A percentile compares a stretch with the other conserved stretches of the same genome.
phyloP scores from a whole-genome alignment of 805 yeast genomes.

The Candida boleticola region DNA sequence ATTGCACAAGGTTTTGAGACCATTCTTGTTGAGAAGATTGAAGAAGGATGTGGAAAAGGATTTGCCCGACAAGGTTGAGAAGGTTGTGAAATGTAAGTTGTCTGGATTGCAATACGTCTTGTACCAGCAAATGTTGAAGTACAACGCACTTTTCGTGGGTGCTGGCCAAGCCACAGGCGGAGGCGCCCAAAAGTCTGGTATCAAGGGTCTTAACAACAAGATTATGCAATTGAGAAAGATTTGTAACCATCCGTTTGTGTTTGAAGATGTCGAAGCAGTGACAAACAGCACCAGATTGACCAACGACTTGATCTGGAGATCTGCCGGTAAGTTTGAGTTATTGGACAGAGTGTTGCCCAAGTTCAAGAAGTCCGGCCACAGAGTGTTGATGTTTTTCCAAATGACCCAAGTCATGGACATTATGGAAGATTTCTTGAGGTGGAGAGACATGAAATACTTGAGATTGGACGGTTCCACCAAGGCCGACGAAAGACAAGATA shows the following conservation, averaged over 20 bases:
- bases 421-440: slow-evolving; percentile 78
- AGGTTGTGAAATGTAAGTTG: slow-evolving; percentile 74
- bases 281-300: slow-evolving; percentile 63
- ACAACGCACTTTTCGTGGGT: slow-evolving; percentile 67
- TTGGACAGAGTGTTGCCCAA: slow-evolving; percentile 75
- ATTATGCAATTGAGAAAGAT: slow-evolving; percentile 84
- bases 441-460: slow-evolving; percentile 64
- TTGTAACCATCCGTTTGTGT: slow-evolving; percentile 86
- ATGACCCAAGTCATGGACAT: slow-evolving; percentile 91
- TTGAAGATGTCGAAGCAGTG: slow-evolving; percentile 74
- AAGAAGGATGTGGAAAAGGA: slow-evolving; percentile 87
- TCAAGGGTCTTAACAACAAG: slow-evolving; percentile 77
- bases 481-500: slow-evolving; percentile 76
- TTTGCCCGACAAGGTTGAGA: slow-evolving; percentile 80
- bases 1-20: slow-evolving; percentile 82
- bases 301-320: slow-evolving; percentile 70
- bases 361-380: slow-evolving; percentile 69
- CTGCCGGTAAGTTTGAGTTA: slow-evolving; percentile 77
- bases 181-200: slow-evolving; percentile 60
- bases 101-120: slow-evolving; percentile 68
- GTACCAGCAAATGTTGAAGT: slow-evolving; percentile 76
- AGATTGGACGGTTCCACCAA: slow-evolving; percentile 82
- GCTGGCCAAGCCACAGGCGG: slow-evolving; percentile 38
- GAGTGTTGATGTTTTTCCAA: slow-evolving; percentile 80
- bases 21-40: slow-evolving; percentile 78